These are phyloP conservation scores for Silybum marianum DNA, from an alignment of 129 eudicot genomes.

Conservation along the genomic window DNA sequence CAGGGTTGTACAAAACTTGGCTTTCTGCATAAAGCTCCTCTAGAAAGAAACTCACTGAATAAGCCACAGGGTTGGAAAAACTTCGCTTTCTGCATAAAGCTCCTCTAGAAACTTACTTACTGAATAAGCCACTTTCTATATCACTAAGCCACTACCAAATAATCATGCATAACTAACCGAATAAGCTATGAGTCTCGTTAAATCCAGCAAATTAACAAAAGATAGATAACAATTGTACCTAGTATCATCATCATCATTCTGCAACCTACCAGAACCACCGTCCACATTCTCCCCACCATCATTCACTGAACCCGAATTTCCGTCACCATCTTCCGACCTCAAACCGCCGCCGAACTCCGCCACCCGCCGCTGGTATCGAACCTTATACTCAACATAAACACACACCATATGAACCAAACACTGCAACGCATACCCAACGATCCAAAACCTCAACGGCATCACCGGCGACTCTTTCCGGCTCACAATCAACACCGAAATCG, in stretches of 20 bases:
- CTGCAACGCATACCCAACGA: slow-evolving; percentile 58
- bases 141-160: too few species aligned
- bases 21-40: too few species aligned
- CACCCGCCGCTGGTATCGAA: slow-evolving; percentile 26
- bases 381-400: slow-evolving; percentile 60
- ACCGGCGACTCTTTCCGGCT: slow-evolving; percentile 49
- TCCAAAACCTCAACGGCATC: slow-evolving; percentile 71
- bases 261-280: slow-evolving; percentile 25
- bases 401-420: slow-evolving; percentile 72
- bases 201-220: too few species aligned
- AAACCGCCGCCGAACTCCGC: background rate
- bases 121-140: too few species aligned
- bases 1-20: too few species aligned
- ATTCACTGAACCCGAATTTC: slow-evolving; percentile 42
- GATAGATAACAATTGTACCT: slow-evolving; percentile 37
- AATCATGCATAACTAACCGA: too few species aligned
- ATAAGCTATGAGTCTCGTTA: too few species aligned
- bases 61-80: too few species aligned
- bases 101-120: too few species aligned
- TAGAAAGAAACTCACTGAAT: too few species aligned
- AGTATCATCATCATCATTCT: slow-evolving; percentile 42
- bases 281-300: slow-evolving; percentile 38
- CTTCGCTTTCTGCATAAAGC: too few species aligned
- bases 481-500: slow-evolving; percentile 38
- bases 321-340: slow-evolving; percentile 20